These are phyloP conservation scores for Mucor circinelloides DNA, from an alignment of 371 early-diverging fungal species.

Conservation along the genomic window DNA sequence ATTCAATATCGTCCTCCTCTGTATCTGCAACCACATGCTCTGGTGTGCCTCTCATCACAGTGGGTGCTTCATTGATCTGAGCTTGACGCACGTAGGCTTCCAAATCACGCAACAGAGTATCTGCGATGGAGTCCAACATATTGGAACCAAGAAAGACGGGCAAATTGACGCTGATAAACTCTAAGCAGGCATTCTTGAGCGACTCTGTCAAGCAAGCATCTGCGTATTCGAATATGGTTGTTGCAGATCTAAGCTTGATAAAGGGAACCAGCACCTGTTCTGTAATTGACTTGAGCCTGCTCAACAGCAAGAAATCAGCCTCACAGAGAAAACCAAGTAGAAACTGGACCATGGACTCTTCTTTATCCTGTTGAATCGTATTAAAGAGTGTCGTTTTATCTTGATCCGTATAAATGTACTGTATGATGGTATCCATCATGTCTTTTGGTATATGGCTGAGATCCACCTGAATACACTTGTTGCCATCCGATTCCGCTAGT, in stretches of 20 bases:
- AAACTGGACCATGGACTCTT: conserved; percentile 53
- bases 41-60: not conserved
- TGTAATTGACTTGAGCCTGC: conserved; percentile 58
- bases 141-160: conserved; percentile 54
- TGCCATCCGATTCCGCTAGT: conserved; percentile 7
- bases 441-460: conserved; percentile 52
- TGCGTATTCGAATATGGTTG: conserved; percentile 56
- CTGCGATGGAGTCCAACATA: conserved; percentile 25
- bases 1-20: conserved; percentile 29
- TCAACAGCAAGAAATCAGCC: conserved; percentile 68
- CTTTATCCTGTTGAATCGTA: conserved; percentile 36
- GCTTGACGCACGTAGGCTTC: conserved; percentile 25
- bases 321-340: conserved; percentile 59
- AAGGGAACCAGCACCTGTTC: conserved; percentile 51
- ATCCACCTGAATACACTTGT: conserved; percentile 35
- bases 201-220: conserved; percentile 53
- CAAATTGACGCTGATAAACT: conserved; percentile 65
- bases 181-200: conserved; percentile 59
- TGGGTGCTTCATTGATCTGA: conserved; percentile 26
- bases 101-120: conserved; percentile 25
- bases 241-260: conserved; percentile 57
- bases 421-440: conserved; percentile 49
- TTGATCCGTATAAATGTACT: conserved; percentile 56
- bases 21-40: not conserved
- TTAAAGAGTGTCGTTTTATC: conserved; percentile 45